Evolutionary conservation across 2,329 filamentous ascomycete genomes (phyloP).

Genomic region (Penicillium sp.): DNA sequence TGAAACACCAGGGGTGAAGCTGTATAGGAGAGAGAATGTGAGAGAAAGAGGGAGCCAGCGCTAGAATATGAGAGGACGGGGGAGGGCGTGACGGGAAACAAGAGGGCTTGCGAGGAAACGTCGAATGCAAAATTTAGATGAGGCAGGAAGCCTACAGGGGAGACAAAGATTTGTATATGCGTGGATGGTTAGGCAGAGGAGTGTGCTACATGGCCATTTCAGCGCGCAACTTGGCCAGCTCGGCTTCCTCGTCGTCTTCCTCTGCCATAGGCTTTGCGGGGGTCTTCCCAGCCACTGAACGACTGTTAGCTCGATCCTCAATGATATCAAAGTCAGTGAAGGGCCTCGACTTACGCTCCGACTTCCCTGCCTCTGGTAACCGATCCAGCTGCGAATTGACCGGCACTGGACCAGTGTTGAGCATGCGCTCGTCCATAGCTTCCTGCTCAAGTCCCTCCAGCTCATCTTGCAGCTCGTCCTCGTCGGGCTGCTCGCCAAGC

Average conservation of each 20-base stretch:
- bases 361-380: constrained; percentile 68
- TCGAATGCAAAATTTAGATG: constrained; percentile 17
- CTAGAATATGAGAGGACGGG: background rate
- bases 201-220: constrained; percentile 85
- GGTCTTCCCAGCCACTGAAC: constrained; percentile 39
- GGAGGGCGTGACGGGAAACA: constrained; percentile 1
- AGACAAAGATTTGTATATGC: constrained; percentile 6
- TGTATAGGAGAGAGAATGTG: constrained; percentile 10
- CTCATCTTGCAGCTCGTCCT: constrained; percentile 79
- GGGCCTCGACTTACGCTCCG: constrained; percentile 63
- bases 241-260: constrained; percentile 94
- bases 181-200: background rate
- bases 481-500: constrained; percentile 69
- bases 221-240: constrained; percentile 85
- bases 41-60: constrained; percentile 4
- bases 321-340: background rate
- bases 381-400: constrained; percentile 71
- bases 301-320: constrained; percentile 5
- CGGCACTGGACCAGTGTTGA: constrained; percentile 80
- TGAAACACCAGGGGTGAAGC: constrained; percentile 4
- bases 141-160: constrained; percentile 9
- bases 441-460: constrained; percentile 86
- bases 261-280: constrained; percentile 45
- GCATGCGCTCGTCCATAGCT: constrained; percentile 86
- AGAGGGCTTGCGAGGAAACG: constrained; percentile 17